phyloP scores from a whole-genome alignment of 2,329 filamentous ascomycete species.

The Knufia fluminis region DNA sequence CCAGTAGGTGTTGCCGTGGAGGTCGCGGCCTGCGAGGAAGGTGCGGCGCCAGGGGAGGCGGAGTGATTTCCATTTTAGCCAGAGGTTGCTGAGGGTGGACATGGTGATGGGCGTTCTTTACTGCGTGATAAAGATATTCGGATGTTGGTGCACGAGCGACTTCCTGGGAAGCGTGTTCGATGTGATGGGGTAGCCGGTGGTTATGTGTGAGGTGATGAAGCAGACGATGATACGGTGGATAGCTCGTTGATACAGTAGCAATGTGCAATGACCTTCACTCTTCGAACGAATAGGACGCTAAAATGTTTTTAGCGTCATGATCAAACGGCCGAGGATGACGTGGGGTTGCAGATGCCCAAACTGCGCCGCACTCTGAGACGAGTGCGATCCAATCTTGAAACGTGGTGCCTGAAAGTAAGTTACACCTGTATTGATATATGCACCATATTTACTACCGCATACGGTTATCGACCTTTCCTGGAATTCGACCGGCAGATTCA shows the following conservation, averaged over 20 bases:
- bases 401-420: background rate
- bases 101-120: background rate
- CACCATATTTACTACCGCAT: no score
- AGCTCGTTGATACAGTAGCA: no score
- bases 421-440: no score
- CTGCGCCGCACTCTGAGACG: no score
- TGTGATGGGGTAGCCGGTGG: no score
- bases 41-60: constrained; percentile 53
- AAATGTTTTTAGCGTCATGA: background rate
- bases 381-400: no score
- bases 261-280: background rate
- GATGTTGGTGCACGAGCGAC: no score
- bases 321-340: background rate
- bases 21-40: constrained; percentile 51
- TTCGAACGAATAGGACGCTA: background rate
- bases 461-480: no score
- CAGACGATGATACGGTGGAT: background rate
- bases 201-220: no score
- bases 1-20: constrained; percentile 58
- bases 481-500: no score
- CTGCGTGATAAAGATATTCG: no score
- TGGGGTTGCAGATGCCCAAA: background rate
- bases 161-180: no score
- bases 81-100: constrained; percentile 28
- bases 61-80: constrained; percentile 55